Evolutionary conservation across 2,329 filamentous ascomycete genomes (phyloP).

Genomic region (Aspergillus awamori): DNA sequence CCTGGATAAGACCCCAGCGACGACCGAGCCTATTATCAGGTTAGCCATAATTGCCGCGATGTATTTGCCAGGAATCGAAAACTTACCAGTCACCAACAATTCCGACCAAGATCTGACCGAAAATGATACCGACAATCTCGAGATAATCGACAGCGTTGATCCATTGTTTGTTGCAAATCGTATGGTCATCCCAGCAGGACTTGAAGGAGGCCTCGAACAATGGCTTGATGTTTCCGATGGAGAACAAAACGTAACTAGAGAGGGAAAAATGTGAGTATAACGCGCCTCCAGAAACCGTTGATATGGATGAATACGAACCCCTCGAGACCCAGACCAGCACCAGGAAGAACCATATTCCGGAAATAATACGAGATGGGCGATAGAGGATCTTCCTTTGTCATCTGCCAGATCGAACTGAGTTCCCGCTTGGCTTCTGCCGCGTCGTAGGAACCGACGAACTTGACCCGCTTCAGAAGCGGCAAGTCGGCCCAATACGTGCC

Average conservation of each 20-base stretch:
- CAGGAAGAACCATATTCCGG: conserved; percentile 86
- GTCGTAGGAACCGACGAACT: conserved; percentile 77
- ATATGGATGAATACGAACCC: conserved; percentile 52
- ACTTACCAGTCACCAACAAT: conserved; percentile 69
- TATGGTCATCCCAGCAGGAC: conserved; percentile 70
- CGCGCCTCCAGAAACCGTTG: neutral
- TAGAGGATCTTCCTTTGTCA: conserved; percentile 85
- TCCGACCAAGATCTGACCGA: conserved; percentile 87
- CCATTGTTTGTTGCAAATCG: conserved; percentile 78
- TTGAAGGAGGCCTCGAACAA: conserved; percentile 77
- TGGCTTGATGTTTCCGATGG: conserved; percentile 88
- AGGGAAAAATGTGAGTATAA: neutral
- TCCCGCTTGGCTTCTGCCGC: conserved; percentile 70
- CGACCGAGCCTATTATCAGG: conserved; percentile 70
- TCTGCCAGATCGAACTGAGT: conserved; percentile 66
- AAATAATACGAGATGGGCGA: conserved; percentile 85
- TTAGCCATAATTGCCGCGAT: conserved; percentile 11
- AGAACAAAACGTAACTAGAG: conserved; percentile 85
- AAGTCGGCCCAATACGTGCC: conserved; percentile 95
- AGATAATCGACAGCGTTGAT: conserved; percentile 83
- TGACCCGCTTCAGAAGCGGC: conserved; percentile 66
- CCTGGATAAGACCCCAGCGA: conserved; percentile 93
- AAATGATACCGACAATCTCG: conserved; percentile 92
- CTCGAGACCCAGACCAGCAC: conserved; percentile 88
- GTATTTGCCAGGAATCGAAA: neutral